phyloP scores from a whole-genome alignment of 2,329 filamentous ascomycete genomes.

The Botrytis fragariae region DNA sequence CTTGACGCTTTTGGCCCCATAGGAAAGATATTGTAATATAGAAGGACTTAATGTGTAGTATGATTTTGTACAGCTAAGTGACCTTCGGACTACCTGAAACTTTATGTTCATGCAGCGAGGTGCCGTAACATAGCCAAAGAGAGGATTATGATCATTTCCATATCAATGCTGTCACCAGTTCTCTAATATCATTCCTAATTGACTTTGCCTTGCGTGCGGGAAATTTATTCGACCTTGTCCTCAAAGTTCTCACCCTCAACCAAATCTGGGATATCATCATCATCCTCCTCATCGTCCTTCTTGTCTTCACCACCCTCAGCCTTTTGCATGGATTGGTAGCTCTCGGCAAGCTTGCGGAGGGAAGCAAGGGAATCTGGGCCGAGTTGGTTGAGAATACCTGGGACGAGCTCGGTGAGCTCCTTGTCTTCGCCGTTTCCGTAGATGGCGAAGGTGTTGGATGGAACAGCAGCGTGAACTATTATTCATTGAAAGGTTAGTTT shows the following conservation, averaged over 20 bases:
- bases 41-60: conserved; percentile 31
- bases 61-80: conserved; percentile 38
- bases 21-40: conserved; percentile 8
- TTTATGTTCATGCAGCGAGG: conserved; percentile 30
- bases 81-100: conserved; percentile 36
- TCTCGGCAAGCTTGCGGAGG: conserved; percentile 97
- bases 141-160: conserved; percentile 24
- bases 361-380: conserved; percentile 97
- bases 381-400: conserved; percentile 99
- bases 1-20: background rate
- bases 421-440: conserved; percentile 99
- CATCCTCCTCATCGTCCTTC: conserved; percentile 65
- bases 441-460: conserved; percentile 99
- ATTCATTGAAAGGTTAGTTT: conserved; percentile 20
- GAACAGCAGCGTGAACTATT: conserved; percentile 95
- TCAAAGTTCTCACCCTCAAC: conserved; percentile 98
- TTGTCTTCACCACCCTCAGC: conserved; percentile 73
- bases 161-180: conserved; percentile 26
- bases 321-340: conserved; percentile 99
- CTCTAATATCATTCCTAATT: conserved; percentile 21
- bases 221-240: conserved; percentile 63
- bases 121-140: conserved; percentile 23
- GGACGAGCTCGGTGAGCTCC: conserved; percentile 98
- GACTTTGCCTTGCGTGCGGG: conserved; percentile 4
- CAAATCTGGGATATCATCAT: conserved; percentile 95